Percentiles rank a stretch among this genome's conserved stretches.
These are phyloP conservation scores for Wallacemonas collosoma DNA, from an alignment of 208 protist genomes.

Conservation along the genomic window DNA sequence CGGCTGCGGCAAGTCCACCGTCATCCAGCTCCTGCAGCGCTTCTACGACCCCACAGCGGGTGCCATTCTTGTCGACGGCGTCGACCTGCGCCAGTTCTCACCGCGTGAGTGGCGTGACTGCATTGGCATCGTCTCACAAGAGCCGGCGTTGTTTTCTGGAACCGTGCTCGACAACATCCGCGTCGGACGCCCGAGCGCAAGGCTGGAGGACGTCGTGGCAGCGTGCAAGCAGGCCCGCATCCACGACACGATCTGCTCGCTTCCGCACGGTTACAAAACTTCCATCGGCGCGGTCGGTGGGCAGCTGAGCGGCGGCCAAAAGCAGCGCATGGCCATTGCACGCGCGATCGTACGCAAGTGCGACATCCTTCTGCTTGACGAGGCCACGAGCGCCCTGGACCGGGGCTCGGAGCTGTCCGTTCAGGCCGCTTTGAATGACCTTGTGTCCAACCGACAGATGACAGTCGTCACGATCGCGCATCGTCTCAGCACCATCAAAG, in stretches of 20 bases:
- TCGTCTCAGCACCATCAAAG: conserved; percentile 47
- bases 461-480: conserved; percentile 54
- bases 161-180: conserved; percentile 82
- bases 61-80: conserved; percentile 66
- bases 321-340: conserved; percentile 85
- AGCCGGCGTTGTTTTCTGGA: conserved; percentile 80
- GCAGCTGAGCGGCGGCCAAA: conserved; percentile 80
- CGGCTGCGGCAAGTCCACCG: conserved; percentile 59
- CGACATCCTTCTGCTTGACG: conserved; percentile 69
- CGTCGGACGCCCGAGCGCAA: conserved; percentile 43
- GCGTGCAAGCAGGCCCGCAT: conserved; percentile 62
- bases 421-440: conserved; percentile 26
- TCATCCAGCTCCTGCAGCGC: conserved; percentile 59
- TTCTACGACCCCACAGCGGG: conserved; percentile 78
- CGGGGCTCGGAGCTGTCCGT: conserved; percentile 35
- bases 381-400: conserved; percentile 31
- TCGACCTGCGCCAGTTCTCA: conserved; percentile 50
- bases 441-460: conserved; percentile 27
- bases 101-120: conserved; percentile 44
- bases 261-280: conserved; percentile 75
- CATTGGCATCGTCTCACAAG: conserved; percentile 82
- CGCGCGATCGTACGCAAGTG: conserved; percentile 74
- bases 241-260: conserved; percentile 60
- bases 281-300: conserved; percentile 74
- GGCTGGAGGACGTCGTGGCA: conserved; percentile 41